Base-by-base conservation (phyloP, 805 yeast genomes). In the Monosporozyma siamensis region DNA sequence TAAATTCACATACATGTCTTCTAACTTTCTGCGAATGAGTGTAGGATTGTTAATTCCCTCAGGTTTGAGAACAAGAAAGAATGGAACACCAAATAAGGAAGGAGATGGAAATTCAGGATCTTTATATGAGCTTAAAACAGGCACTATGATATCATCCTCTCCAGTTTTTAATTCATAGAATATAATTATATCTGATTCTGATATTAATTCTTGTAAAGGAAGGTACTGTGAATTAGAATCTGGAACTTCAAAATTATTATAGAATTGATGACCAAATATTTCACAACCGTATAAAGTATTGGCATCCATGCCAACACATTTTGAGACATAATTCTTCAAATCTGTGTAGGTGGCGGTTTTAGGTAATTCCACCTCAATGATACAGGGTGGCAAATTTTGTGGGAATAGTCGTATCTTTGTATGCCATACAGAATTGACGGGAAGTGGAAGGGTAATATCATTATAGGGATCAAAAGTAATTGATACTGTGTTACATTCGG, bases 401-500 rank as follows among this genome's bases (percentile, higher is more conserved):
- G 84, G 78, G 25, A 88, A 72, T 14, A 86, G 64, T 2, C 73
- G 67, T 27, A 90, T 69, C 17, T 71, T 71, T 32, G 78, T 80
- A 25, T 67, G 64, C 95, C 97, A 89, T 38, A 72, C 68, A 39
- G 78, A 75, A 38, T 75, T 75, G 2, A 81, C 75, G 0, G 97
- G 97, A 20, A 90, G 67, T 0, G 97, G 97, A 35, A 90, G 65
- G 0, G 98, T 88, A 49, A 90, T 65, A 56, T 88, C 96, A 64
- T 79, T 86, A 56, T 78, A 90, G 0, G 98, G 97, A 59, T 90
- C 98, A 64, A 89, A 92, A 0, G 97, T 89, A 21, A 90, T 73
- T 22, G 94, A 82, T 6, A 84, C 74, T 51, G 81, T 81, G 15
- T 71, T 58, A 63, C 98, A 92, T 7, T 65, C 78, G 0, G 97